A percentile compares a stretch with the other conserved stretches of the same genome.
Evolutionary conservation across 2,329 filamentous ascomycete genomes (phyloP).

Genomic region (Trichoderma asperellum): DNA sequence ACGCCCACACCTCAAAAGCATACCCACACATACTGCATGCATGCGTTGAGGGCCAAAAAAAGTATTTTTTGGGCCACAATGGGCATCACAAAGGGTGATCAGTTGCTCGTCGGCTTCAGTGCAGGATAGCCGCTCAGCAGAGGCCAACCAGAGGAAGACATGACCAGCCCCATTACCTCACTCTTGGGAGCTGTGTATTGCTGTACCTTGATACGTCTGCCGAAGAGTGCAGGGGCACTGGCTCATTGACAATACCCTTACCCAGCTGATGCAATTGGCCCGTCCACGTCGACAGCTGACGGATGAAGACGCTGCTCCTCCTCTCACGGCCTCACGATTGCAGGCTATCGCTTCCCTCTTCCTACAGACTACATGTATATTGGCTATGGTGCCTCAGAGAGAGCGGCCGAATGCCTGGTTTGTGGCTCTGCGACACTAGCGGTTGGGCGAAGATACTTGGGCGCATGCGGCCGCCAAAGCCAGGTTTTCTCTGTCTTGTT

Average conservation of each 20-base stretch:
- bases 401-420: not conserved
- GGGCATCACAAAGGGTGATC: conserved; percentile 1
- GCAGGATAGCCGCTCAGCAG: conserved; percentile 14
- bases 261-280: conserved; percentile 23
- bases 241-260: conserved; percentile 21
- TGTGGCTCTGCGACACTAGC: not conserved
- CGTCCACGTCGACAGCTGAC: not conserved
- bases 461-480: conserved; percentile 3
- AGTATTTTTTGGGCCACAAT: conserved; percentile 16
- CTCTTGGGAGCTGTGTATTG: not conserved
- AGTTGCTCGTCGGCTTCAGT: conserved; percentile 12
- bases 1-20: conserved; percentile 7
- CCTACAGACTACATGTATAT: not conserved
- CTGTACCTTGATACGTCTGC: conserved; percentile 14
- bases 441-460: conserved; percentile 12
- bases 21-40: conserved; percentile 24
- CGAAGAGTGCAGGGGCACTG: conserved; percentile 15
- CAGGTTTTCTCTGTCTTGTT: conserved; percentile 1
- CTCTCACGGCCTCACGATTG: not conserved
- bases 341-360: not conserved
- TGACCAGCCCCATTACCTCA: conserved; percentile 1
- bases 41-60: conserved; percentile 22
- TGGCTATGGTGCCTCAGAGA: not conserved
- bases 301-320: not conserved
- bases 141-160: not conserved